A percentile compares a stretch with the other conserved stretches of the same genome.
Conservation (phyloP, 2,329 filamentous ascomycete species). For the Colletotrichum theobromicola region DNA sequence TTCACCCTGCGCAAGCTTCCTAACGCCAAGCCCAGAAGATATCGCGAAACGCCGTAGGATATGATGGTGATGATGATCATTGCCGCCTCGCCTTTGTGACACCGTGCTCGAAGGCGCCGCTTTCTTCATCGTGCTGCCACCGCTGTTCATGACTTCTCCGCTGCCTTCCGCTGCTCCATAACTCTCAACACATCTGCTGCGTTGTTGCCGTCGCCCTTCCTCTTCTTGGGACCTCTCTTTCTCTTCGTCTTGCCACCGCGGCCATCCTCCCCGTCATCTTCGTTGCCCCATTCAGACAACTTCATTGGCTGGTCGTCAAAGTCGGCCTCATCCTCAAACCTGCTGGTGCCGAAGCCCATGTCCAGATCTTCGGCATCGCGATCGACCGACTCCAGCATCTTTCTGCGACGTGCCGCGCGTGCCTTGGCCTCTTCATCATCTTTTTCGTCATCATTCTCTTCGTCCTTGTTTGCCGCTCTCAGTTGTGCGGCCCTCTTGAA, state of each 20-base stretch:
- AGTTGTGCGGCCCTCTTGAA: conserved; percentile 83
- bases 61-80: neutral
- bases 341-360: conserved; percentile 88
- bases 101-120: neutral
- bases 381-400: conserved; percentile 75
- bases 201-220: conserved; percentile 80
- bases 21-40: neutral
- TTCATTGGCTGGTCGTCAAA: conserved; percentile 72
- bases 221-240: conserved; percentile 76
- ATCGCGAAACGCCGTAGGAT: neutral
- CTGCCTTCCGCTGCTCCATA: conserved; percentile 65
- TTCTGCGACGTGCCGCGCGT: conserved; percentile 72
- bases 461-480: conserved; percentile 39
- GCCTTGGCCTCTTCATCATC: conserved; percentile 53
- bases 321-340: conserved; percentile 88
- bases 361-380: conserved; percentile 92
- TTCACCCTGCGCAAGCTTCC: too few species aligned
- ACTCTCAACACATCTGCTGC: conserved; percentile 81
- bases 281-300: conserved; percentile 67
- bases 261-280: conserved; percentile 53
- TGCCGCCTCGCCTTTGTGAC: neutral
- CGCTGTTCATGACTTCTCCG: conserved; percentile 21
- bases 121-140: neutral
- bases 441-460: conserved; percentile 41
- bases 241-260: conserved; percentile 59